These are phyloP conservation scores for Adansonia gregorii DNA, from an alignment of 441 rosid species.

Conservation along the genomic window DNA sequence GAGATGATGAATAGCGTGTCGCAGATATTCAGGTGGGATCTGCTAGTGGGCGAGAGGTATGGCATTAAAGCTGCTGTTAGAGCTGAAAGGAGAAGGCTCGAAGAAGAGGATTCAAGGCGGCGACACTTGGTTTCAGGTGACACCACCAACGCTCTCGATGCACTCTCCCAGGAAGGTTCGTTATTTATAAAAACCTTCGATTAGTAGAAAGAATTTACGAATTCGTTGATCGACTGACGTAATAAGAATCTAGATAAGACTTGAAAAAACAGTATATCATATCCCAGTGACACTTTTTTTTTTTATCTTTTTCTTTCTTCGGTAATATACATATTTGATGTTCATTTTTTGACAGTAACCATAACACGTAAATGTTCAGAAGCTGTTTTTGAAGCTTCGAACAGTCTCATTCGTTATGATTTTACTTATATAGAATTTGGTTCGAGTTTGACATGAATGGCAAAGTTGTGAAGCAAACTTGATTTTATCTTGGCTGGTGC, in stretches of 20 bases:
- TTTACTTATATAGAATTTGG: too few relatives aligned
- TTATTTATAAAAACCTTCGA: neutral
- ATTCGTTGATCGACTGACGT: too few relatives aligned
- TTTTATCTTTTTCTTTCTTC: neutral
- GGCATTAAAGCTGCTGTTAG: conserved; percentile 93
- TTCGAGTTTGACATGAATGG: too few relatives aligned
- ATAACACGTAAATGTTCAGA: conserved; percentile 5
- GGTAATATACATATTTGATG: neutral
- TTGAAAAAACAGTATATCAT: conserved; percentile 10
- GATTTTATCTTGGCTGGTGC: neutral
- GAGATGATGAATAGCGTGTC: conserved; percentile 94
- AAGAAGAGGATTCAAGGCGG: conserved; percentile 64
- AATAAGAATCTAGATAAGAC: conserved; percentile 9
- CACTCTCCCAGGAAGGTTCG: conserved; percentile 90
- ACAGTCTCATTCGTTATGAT: neutral
- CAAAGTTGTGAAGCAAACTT: too few relatives aligned
- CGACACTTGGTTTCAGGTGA: conserved; percentile 57
- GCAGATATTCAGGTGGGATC: conserved; percentile 89
- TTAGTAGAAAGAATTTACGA: too few relatives aligned
- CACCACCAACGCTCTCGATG: conserved; percentile 65
- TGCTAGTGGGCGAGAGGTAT: conserved; percentile 87
- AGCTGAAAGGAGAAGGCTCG: conserved; percentile 77
- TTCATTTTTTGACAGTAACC: neutral
- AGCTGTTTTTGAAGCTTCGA: neutral
- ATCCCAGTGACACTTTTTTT: conserved; percentile 3